These are phyloP conservation scores for Apium graveolens DNA, from an alignment of 129 eudicot species.

Conservation along the genomic window DNA sequence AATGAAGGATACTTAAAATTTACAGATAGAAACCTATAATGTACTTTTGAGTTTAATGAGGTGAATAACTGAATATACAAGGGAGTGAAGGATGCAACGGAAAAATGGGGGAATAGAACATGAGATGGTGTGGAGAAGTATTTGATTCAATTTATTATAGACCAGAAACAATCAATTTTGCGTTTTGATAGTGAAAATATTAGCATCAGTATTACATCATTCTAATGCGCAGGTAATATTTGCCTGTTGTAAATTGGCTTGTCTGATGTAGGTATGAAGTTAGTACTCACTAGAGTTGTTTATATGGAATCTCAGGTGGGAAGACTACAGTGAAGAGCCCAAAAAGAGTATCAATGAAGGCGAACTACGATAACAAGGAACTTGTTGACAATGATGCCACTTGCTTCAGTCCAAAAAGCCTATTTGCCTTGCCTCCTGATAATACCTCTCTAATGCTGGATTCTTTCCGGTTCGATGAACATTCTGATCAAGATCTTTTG, in stretches of 20 bases:
- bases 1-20: background rate
- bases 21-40: background rate
- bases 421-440: constrained; percentile 61
- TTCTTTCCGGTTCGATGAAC: constrained; percentile 45
- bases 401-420: constrained; percentile 63
- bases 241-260: background rate
- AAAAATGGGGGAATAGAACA: background rate
- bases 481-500: constrained; percentile 65
- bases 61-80: too few species aligned
- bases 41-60: background rate
- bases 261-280: background rate
- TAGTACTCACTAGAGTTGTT: background rate
- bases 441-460: constrained; percentile 52
- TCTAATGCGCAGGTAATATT: background rate
- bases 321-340: constrained; percentile 56
- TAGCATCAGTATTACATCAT: background rate
- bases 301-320: constrained; percentile 35
- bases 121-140: background rate
- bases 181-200: too few species aligned
- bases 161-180: background rate
- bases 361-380: constrained; percentile 50
- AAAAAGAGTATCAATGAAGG: constrained; percentile 41
- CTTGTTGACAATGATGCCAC: constrained; percentile 46
- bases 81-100: background rate
- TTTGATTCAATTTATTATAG: too few species aligned